Base-by-base conservation (phyloP, 345 rosid species). In the Laguncularia racemosa region DNA sequence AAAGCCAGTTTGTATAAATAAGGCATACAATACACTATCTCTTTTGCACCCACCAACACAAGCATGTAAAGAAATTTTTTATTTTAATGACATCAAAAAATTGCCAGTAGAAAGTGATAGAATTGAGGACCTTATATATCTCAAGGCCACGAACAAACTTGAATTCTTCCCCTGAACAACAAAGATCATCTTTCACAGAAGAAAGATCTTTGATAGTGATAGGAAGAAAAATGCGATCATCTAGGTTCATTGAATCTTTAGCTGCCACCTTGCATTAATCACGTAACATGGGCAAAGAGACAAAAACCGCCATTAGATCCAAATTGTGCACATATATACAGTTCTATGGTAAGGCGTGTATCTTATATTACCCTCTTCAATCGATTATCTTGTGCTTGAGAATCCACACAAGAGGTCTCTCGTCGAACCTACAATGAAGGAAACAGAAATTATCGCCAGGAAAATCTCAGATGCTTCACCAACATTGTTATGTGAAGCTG, bases 201-300 rank as follows among this genome's bases (percentile, higher is more conserved):
- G 79, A 82, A 15, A 67, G 52, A 44, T 63, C 80, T 51, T 67
- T 66, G 16, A 85, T 83, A 2, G 75, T 63, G 61, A 70, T 46
- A 5, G 96, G 99, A 75, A 93, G 91, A 74, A 71, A 82, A 33
- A 93, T 81, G 57, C 70, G 66, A 73, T 93, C 97, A 57, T 96
- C 97, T 16, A 67, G 49, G 52, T 76, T 81, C 85, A 93, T 64
- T 0, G 67, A 65, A 56, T 93, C 95, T 79, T 76, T 89, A 16
- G 95, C 87, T 78, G 81, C 76, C 68, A 93, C 89, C 97, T 93
- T 78, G 64, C 69, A 74, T 14, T 9, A 33, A 33, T 33, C 40
- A 33, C 9, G 7, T 6, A 33, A 33, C 7, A 4, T 9, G 11
- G 11, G 6, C 40, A 33, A 33, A 33, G 40, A 33, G 40, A 33